phyloP scores from a whole-genome alignment of 78 protist genomes.

The Blattamonas nauphoetae region DNA sequence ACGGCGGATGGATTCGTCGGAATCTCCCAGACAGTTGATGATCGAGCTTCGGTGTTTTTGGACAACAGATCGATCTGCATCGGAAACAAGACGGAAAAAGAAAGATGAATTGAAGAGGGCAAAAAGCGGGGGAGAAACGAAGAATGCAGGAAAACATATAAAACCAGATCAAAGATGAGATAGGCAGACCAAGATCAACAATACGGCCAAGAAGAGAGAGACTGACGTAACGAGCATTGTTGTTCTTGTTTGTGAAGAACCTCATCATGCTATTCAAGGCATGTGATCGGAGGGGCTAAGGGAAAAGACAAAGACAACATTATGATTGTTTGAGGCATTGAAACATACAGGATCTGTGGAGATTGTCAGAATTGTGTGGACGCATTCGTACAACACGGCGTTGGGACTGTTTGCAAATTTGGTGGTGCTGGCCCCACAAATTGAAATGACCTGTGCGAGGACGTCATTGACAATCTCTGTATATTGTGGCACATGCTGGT shows the following conservation, averaged over 20 bases:
- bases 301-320: not conserved
- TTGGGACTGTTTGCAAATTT: not conserved
- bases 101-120: too few relatives aligned
- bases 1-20: not conserved
- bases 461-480: not conserved
- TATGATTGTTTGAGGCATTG: not conserved
- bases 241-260: not conserved
- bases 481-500: too few relatives aligned
- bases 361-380: not conserved
- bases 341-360: not conserved
- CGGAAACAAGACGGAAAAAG: too few relatives aligned
- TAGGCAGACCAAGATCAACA: not conserved
- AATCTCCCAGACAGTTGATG: not conserved
- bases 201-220: not conserved
- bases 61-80: not conserved
- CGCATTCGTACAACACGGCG: conserved; percentile 7
- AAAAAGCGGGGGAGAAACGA: not conserved
- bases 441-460: not conserved
- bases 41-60: not conserved
- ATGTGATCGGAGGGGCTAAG: not conserved
- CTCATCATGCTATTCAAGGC: not conserved
- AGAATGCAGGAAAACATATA: not conserved
- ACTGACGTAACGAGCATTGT: conserved; percentile 5
- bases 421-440: not conserved
- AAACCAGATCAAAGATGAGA: not conserved